Evolutionary conservation across 345 rosid species (phyloP).

Genomic region (thale cress (Arabidopsis thaliana)): DNA sequence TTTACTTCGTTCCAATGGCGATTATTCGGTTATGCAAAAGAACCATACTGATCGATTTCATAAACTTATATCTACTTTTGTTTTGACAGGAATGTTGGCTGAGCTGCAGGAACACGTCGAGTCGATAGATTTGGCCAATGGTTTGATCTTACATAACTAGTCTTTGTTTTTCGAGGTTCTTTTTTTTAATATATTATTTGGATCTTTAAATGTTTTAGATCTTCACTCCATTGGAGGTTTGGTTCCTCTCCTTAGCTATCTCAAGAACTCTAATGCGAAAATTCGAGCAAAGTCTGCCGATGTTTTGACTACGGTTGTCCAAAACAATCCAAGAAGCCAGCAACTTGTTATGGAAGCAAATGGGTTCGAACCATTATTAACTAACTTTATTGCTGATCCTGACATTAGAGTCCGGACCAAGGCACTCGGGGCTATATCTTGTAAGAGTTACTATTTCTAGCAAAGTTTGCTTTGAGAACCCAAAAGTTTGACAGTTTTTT

Average conservation of each 20-base stretch:
- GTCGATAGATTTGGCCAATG: conserved; percentile 43
- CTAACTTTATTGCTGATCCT: conserved; percentile 70
- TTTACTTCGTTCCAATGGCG: background rate
- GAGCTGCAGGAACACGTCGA: conserved; percentile 46
- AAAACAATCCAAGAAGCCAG: conserved; percentile 90
- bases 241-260: conserved; percentile 78
- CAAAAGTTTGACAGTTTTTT: conserved; percentile 16
- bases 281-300: conserved; percentile 93
- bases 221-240: conserved; percentile 91
- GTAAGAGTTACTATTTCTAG: conserved; percentile 53
- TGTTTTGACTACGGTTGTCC: conserved; percentile 81
- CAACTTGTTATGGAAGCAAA: conserved; percentile 95
- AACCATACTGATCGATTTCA: background rate
- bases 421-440: conserved; percentile 93
- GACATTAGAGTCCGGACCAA: conserved; percentile 71
- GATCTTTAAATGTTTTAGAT: conserved; percentile 57
- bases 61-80: background rate
- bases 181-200: background rate
- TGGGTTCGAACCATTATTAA: conserved; percentile 76
- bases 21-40: conserved; percentile 11
- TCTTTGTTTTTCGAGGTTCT: background rate
- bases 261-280: conserved; percentile 72
- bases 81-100: conserved; percentile 45
- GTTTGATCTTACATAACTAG: conserved; percentile 28
- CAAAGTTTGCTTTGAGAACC: background rate